These are phyloP conservation scores for Actinomucor elegans DNA, from an alignment of 371 early-diverging fungal genomes.

Conservation along the genomic window DNA sequence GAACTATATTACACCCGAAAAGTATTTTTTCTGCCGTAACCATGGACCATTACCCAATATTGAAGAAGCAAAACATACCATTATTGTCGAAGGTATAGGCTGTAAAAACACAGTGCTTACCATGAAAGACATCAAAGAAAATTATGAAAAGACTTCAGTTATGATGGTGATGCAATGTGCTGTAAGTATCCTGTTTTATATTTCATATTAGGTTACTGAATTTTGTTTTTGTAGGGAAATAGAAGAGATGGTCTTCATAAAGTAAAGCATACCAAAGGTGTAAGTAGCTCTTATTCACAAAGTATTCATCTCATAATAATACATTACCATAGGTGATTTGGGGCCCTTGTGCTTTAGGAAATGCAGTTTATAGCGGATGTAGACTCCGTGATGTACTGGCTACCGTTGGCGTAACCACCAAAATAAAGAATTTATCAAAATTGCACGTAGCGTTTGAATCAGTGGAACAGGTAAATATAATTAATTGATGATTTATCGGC, in stretches of 20 bases:
- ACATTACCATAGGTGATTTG: conserved; percentile 56
- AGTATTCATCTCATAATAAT: background rate
- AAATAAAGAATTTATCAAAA: conserved; percentile 32
- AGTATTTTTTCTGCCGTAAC: conserved; percentile 68
- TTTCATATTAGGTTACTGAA: background rate
- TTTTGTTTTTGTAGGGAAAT: conserved; percentile 55
- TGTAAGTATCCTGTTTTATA: conserved; percentile 13
- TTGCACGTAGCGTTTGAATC: conserved; percentile 76
- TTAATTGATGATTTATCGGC: background rate
- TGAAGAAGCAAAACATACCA: conserved; percentile 38
- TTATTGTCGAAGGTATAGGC: conserved; percentile 40
- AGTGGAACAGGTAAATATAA: conserved; percentile 59
- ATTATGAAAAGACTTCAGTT: conserved; percentile 30
- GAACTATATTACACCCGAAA: conserved; percentile 54
- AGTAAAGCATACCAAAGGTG: conserved; percentile 76
- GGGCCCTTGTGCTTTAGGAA: conserved; percentile 80
- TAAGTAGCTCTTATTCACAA: conserved; percentile 3
- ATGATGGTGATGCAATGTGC: conserved; percentile 53
- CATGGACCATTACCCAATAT: conserved; percentile 86
- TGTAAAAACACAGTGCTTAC: conserved; percentile 15
- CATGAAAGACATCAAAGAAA: conserved; percentile 48
- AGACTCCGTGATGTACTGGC: conserved; percentile 72
- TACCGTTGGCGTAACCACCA: conserved; percentile 43
- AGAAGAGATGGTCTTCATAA: conserved; percentile 80
- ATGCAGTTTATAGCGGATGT: conserved; percentile 78